Percentiles rank a stretch among this genome's conserved stretches.
Evolutionary conservation across 192 early-diverging fungal species (phyloP).

Genomic region (Linnemannia elongata): DNA sequence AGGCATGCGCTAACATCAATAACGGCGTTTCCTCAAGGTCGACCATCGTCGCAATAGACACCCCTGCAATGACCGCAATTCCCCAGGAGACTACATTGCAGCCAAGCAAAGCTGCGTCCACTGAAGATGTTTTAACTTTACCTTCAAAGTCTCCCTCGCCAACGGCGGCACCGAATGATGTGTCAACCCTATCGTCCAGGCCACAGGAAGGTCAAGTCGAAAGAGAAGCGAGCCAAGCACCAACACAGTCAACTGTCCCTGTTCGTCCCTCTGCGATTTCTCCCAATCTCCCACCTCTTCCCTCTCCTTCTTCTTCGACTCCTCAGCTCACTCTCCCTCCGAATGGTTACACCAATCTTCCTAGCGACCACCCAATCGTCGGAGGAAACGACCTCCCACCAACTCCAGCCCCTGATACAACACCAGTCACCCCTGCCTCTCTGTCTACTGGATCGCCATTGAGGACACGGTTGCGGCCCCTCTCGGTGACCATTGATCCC

Average conservation of each 20-base stretch:
- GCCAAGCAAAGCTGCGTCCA: background rate
- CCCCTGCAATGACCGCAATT: background rate
- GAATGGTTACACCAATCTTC: background rate
- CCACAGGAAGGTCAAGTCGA: background rate
- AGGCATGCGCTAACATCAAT: background rate
- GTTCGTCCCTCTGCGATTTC: background rate
- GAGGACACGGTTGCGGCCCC: background rate
- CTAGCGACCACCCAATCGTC: background rate
- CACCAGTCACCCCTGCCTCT: background rate
- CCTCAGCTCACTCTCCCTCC: background rate
- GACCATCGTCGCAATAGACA: background rate
- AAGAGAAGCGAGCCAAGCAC: background rate
- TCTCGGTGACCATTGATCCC: conserved; percentile 26
- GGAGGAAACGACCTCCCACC: background rate
- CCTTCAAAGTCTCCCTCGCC: background rate
- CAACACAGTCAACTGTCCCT: background rate
- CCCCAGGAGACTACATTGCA: background rate
- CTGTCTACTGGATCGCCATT: conserved; percentile 4
- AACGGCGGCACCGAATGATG: background rate
- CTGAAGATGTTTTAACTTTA: background rate
- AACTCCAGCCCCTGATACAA: background rate
- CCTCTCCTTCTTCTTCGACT: background rate
- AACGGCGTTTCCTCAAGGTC: background rate
- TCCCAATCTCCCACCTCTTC: background rate
- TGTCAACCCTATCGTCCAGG: background rate